phyloP scores from a whole-genome alignment of 2,329 filamentous ascomycete genomes.

The Ploettnerulaceae sp. region DNA sequence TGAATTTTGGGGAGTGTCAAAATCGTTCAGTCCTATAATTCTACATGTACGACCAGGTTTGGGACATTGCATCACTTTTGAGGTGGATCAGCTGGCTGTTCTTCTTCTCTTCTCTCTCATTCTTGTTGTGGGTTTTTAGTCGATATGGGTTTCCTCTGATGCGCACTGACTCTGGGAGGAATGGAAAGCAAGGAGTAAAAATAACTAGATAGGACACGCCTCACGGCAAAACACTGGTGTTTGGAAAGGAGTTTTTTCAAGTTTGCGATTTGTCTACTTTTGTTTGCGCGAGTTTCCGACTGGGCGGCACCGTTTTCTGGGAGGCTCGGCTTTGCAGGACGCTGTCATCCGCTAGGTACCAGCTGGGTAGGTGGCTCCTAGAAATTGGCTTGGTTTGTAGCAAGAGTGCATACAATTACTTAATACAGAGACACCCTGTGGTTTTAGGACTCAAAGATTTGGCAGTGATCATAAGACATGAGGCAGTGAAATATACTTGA shows the following conservation, averaged over 20 bases:
- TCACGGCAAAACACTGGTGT: constrained; percentile 28
- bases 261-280: too few species aligned
- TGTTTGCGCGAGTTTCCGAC: too few species aligned
- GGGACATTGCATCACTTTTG: neutral
- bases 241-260: constrained; percentile 20
- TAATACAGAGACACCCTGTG: too few species aligned
- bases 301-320: too few species aligned
- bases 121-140: constrained; percentile 10
- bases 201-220: constrained; percentile 28
- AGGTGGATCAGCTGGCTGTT: constrained; percentile 19
- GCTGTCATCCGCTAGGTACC: too few species aligned
- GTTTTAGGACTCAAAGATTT: too few species aligned
- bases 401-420: too few species aligned
- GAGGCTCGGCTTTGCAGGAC: too few species aligned
- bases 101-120: constrained; percentile 10
- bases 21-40: neutral
- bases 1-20: neutral
- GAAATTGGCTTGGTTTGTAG: too few species aligned
- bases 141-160: constrained; percentile 2
- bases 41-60: neutral
- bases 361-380: too few species aligned
- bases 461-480: too few species aligned
- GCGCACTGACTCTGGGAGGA: constrained; percentile 4
- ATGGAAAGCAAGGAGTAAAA: constrained; percentile 21
- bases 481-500: too few species aligned